Percentiles rank a stretch among this genome's conserved stretches.
Conservation (phyloP, 2,329 filamentous ascomycete genomes). For the Aspergillaceae sp. region DNA sequence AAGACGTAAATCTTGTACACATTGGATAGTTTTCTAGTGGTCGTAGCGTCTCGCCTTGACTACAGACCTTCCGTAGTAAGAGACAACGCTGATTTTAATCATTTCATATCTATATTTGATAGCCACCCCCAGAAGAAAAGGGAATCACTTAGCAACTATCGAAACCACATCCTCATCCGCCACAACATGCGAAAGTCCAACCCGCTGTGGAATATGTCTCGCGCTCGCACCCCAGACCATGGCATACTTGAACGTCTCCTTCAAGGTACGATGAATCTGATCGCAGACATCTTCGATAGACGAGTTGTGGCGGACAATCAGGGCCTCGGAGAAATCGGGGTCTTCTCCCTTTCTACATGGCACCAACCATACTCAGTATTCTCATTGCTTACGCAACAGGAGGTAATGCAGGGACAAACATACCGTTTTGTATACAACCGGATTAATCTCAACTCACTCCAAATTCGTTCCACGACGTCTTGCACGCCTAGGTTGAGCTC, state of each 20-base stretch:
- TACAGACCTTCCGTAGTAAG: no score
- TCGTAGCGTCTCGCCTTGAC: background rate
- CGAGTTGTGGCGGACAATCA: constrained; percentile 83
- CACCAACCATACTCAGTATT: no score
- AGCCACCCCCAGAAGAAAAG: no score
- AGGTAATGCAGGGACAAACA: constrained; percentile 7
- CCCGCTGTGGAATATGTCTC: constrained; percentile 85
- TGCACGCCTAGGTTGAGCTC: constrained; percentile 88
- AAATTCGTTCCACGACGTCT: constrained; percentile 90
- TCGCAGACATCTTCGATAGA: constrained; percentile 97
- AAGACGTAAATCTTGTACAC: no score
- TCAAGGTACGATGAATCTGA: constrained; percentile 82
- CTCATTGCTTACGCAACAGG: background rate
- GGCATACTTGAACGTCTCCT: constrained; percentile 98
- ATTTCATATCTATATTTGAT: background rate
- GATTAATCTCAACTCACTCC: constrained; percentile 85
- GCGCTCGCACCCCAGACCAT: constrained; percentile 96
- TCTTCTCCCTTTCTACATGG: constrained; percentile 67
- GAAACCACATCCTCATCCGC: constrained; percentile 60
- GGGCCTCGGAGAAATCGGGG: constrained; percentile 78
- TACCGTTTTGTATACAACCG: constrained; percentile 83
- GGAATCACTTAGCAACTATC: constrained; percentile 46
- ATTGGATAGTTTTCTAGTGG: background rate
- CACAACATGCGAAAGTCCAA: constrained; percentile 76
- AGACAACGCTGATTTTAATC: constrained; percentile 2